phyloP scores from a whole-genome alignment of 805 yeast species.

The Monosporozyma aerobia region DNA sequence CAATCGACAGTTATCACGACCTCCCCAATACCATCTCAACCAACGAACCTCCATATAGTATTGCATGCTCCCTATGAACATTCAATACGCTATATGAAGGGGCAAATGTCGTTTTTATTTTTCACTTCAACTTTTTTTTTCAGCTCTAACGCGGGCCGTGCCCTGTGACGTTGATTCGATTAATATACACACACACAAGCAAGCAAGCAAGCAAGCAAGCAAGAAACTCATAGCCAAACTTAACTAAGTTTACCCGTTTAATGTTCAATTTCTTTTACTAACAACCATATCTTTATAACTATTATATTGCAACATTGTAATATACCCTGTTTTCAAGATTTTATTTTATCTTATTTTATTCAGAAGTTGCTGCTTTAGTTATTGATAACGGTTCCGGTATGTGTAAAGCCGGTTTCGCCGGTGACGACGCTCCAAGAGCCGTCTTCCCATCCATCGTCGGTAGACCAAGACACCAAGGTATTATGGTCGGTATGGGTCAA shows the following conservation, averaged over 20 bases:
- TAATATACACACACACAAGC: too few species aligned
- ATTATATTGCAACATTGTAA: not conserved
- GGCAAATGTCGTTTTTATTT: not conserved
- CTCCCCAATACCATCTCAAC: too few species aligned
- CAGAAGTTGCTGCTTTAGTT: constrained; percentile 47
- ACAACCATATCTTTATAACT: not conserved
- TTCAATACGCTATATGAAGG: not conserved
- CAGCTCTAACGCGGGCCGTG: too few species aligned
- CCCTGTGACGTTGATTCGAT: too few species aligned
- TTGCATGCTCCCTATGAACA: too few species aligned
- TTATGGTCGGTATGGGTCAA: constrained; percentile 99
- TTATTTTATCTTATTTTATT: not conserved
- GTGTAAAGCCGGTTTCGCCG: constrained; percentile 99
- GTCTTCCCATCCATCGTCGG: constrained; percentile 99
- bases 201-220: too few species aligned
- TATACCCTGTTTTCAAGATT: not conserved
- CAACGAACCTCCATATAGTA: too few species aligned
- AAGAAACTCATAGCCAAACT: too few species aligned
- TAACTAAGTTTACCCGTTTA: too few species aligned
- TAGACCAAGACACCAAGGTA: constrained; percentile 99
- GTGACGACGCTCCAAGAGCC: constrained; percentile 99
- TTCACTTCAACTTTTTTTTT: not conserved
- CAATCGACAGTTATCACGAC: too few species aligned
- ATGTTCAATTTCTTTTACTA: not conserved
- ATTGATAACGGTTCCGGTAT: constrained; percentile 99